Conservation (phyloP, 2,329 filamentous ascomycete species). For the Phoma herbarum region DNA sequence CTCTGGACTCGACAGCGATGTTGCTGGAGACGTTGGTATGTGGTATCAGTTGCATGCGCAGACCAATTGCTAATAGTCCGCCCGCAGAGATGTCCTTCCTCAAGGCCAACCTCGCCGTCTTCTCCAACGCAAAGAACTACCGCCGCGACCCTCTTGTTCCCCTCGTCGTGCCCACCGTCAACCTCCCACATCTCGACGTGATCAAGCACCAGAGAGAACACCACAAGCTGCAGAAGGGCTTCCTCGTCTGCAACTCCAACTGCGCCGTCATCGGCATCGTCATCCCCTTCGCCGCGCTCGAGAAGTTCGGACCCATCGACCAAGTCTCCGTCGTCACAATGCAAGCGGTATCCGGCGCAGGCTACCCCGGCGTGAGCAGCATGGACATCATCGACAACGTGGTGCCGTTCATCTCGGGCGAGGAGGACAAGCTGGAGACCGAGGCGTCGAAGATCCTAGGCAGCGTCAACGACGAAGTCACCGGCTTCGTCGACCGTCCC, state of each 20-base stretch:
- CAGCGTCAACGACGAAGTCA: constrained; percentile 72
- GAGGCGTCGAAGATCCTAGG: constrained; percentile 97
- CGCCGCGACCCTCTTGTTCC: constrained; percentile 89
- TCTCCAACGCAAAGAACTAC: constrained; percentile 99
- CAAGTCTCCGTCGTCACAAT: constrained; percentile 88
- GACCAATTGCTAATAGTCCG: background rate
- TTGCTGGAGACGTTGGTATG: constrained; percentile 89
- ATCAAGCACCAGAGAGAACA: constrained; percentile 87
- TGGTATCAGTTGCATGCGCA: background rate
- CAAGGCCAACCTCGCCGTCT: constrained; percentile 86
- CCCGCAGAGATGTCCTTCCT: constrained; percentile 82
- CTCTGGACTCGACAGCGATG: constrained; percentile 89
- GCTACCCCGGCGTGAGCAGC: constrained; percentile 85
- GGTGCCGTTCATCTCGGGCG: constrained; percentile 89
- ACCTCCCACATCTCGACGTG: constrained; percentile 84
- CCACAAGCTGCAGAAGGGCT: constrained; percentile 79
- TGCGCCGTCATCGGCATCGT: constrained; percentile 97
- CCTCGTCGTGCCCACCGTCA: constrained; percentile 93
- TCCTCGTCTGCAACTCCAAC: constrained; percentile 97
- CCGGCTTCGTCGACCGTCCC: constrained; percentile 78
- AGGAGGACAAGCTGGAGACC: constrained; percentile 95
- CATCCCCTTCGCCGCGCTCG: constrained; percentile 89
- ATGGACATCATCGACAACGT: constrained; percentile 99
- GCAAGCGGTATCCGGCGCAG: constrained; percentile 93
- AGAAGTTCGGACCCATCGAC: constrained; percentile 80